Percentiles rank a stretch among this genome's conserved stretches.
Conservation (phyloP, 306 rosid species). For the Comarum palustre region DNA sequence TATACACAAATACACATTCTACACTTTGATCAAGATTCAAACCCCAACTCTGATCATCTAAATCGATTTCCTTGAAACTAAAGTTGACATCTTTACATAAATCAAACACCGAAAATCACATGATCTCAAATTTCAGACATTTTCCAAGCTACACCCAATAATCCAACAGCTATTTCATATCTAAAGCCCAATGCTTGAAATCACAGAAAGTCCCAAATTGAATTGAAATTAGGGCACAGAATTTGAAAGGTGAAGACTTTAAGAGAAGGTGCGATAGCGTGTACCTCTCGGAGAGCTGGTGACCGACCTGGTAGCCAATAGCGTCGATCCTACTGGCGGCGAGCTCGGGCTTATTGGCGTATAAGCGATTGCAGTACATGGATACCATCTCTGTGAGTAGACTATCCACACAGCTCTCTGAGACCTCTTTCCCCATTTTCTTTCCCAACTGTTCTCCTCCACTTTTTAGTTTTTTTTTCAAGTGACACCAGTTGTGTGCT, state of each 20-base stretch:
- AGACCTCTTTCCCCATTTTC: slow-evolving; percentile 77
- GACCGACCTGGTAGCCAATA: slow-evolving; percentile 96
- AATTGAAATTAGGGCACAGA: not conserved
- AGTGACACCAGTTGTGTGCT: no score
- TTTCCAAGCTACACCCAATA: not conserved
- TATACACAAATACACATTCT: not conserved
- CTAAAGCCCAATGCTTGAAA: slow-evolving; percentile 17
- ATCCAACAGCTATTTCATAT: slow-evolving; percentile 17
- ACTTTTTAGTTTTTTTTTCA: not conserved
- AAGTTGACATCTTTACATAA: not conserved
- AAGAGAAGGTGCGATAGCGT: slow-evolving; percentile 17
- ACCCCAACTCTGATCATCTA: not conserved
- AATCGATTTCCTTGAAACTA: not conserved
- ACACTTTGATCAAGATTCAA: slow-evolving; percentile 1
- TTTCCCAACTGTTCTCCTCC: not conserved
- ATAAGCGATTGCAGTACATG: slow-evolving; percentile 76
- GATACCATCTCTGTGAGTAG: slow-evolving; percentile 85
- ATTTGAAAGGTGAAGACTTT: not conserved
- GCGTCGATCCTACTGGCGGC: slow-evolving; percentile 97
- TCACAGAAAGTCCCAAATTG: not conserved
- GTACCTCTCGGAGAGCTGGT: slow-evolving; percentile 96
- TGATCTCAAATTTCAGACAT: not conserved
- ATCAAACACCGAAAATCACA: not conserved
- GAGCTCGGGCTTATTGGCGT: slow-evolving; percentile 84
- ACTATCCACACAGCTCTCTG: slow-evolving; percentile 91